These are phyloP conservation scores for Coprinopsis sp. DNA, from an alignment of 768 basidiomycete species.

Conservation along the genomic window DNA sequence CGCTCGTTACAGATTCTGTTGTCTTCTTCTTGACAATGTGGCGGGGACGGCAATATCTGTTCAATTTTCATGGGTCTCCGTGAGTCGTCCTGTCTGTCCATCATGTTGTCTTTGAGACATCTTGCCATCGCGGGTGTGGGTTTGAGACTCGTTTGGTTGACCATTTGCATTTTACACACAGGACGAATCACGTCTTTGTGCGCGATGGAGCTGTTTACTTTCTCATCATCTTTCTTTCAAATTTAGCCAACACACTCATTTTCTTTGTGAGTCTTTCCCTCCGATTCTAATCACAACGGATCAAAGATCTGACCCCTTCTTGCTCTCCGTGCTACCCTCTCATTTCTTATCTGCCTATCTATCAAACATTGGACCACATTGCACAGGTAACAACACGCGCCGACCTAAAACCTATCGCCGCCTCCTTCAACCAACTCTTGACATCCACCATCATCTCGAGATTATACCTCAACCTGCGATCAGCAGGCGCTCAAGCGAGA, in stretches of 20 bases:
- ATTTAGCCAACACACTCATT: slow-evolving; percentile 22
- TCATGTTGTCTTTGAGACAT: not conserved
- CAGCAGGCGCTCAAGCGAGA: too few relatives aligned
- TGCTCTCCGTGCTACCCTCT: too few relatives aligned
- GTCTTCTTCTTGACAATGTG: slow-evolving; percentile 18
- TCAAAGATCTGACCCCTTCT: not conserved
- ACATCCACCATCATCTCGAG: slow-evolving; percentile 26
- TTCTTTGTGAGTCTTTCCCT: slow-evolving; percentile 19
- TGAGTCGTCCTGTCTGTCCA: not conserved
- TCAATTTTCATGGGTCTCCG: not conserved
- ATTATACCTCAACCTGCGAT: slow-evolving; percentile 26
- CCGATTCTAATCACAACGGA: not conserved
- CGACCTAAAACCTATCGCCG: slow-evolving; percentile 27
- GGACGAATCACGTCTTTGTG: slow-evolving; percentile 19
- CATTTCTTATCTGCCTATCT: too few relatives aligned
- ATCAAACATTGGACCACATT: not conserved
- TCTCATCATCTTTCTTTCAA: slow-evolving; percentile 22
- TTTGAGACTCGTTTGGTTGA: too few relatives aligned
- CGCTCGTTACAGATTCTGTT: slow-evolving; percentile 19
- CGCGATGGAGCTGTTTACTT: slow-evolving; percentile 26
- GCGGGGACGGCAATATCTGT: slow-evolving; percentile 13
- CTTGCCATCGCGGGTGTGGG: not conserved
- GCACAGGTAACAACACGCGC: slow-evolving; percentile 12
- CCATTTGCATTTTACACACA: too few relatives aligned
- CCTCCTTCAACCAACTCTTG: slow-evolving; percentile 26